These are phyloP conservation scores for Chenopodium quinoa DNA, from an alignment of 148 eudicot species.

Conservation along the genomic window DNA sequence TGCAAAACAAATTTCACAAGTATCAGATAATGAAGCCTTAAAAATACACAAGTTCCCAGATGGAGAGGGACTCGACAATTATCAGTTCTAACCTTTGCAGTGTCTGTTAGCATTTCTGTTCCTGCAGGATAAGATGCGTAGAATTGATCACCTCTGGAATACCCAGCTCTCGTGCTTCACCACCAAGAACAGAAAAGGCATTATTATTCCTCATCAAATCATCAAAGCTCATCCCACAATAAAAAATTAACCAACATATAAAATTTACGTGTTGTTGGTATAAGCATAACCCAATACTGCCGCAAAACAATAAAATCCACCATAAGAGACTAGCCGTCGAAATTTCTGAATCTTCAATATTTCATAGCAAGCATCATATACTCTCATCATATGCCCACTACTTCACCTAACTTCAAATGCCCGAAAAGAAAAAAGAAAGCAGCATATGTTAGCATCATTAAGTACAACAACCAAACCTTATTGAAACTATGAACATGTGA, in stretches of 20 bases:
- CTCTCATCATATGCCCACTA: constrained; percentile 31
- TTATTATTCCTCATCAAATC: background rate
- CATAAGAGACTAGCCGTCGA: constrained; percentile 53
- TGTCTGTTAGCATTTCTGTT: constrained; percentile 84
- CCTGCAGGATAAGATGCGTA: constrained; percentile 96
- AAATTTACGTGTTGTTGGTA: constrained; percentile 27
- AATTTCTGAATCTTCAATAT: constrained; percentile 82
- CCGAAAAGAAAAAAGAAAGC: background rate
- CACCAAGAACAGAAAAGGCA: background rate
- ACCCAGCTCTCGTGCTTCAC: constrained; percentile 78
- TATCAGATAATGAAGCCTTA: constrained; percentile 13
- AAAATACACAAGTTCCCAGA: background rate
- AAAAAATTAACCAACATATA: background rate
- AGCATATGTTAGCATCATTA: background rate
- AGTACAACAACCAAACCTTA: background rate
- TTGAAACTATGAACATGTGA: too few relatives aligned
- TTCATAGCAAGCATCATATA: constrained; percentile 53
- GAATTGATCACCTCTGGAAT: constrained; percentile 85
- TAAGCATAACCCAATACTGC: constrained; percentile 57
- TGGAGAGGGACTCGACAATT: background rate
- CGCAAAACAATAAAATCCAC: constrained; percentile 56
- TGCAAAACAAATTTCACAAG: constrained; percentile 27
- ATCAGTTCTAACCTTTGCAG: constrained; percentile 51
- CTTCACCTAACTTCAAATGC: background rate
- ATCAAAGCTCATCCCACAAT: background rate